These are phyloP conservation scores for Podila epicladia DNA, from an alignment of 192 early-diverging fungal genomes.

Conservation along the genomic window DNA sequence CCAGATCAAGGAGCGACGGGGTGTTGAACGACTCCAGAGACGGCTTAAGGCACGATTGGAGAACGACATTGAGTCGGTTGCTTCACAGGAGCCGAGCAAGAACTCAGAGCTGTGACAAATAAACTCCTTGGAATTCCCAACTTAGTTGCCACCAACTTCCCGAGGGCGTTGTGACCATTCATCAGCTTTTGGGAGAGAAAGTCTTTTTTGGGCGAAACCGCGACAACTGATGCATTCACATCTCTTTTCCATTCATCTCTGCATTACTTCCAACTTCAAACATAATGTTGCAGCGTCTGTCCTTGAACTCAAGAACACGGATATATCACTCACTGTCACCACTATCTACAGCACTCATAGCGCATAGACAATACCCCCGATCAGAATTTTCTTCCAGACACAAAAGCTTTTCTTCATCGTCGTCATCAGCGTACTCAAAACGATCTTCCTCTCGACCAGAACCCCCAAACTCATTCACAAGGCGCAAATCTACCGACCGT, in stretches of 20 bases:
- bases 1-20: conserved; percentile 2
- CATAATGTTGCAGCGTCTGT: no score
- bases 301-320: no score
- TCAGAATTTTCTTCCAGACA: no score
- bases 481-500: not conserved
- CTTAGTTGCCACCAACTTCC: not conserved
- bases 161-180: no score
- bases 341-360: no score
- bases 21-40: not conserved
- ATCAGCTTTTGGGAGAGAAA: no score
- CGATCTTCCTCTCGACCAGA: not conserved
- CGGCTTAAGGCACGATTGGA: not conserved
- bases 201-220: no score
- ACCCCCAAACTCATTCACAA: not conserved
- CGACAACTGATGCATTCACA: no score
- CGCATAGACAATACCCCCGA: no score
- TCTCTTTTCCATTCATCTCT: no score
- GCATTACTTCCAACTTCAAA: no score
- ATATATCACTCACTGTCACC: no score
- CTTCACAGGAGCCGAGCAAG: not conserved
- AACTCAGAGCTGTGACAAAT: not conserved
- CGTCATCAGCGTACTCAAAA: not conserved
- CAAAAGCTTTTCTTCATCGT: not conserved
- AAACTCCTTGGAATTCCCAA: not conserved
- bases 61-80: not conserved